Evolutionary conservation across 176 grass and related monocot genomes (phyloP), one percentile per base, ranked within the genome.

Genomic region (Pontederia paniculata): DNA sequence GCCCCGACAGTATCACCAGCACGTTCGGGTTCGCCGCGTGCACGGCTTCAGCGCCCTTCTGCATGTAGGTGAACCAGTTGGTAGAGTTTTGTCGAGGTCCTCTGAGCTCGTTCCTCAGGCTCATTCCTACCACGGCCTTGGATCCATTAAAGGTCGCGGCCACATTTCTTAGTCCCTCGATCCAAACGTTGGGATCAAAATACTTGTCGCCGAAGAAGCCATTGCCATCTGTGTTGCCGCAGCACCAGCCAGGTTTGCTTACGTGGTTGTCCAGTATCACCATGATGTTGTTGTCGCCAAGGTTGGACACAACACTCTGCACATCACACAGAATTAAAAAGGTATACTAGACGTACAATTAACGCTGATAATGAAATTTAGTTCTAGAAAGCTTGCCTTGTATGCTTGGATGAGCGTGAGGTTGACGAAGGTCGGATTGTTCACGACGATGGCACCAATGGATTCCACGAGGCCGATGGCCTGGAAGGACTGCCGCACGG

Each of bases 201-300:
- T 63, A 63, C 9, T 48, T 63, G 60, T 63, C 60, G 17, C 60
- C 60, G 14, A 63, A 63, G 60, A 63, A 63, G 44, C 60, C 60
- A 63, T 63, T 63, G 18, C 15, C 60, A n/a, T 63, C 60, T 7
- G 21, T 22, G 18, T 47, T 63, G 11, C 10, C 47, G 18, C 60
- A 63, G 12, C 60, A 63, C 60, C 60, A 63, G 17, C 60, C 60
- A 2, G 60, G 60, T 3, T 63, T 46, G 60, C 60, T 63, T 46
- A 63, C 23, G 60, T 63, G 60, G 12, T 63, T 63, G 20, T 63
- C 60, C 9, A 63, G 20, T 16, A 63, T 63, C 17, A 63, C 60
- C 60, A 63, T 63, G 20, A 63, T 25, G 44, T 63, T 48, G 12
- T 63, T 63, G 15, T 63, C 60, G 0, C 19, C 60, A 23, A 63